Evolutionary conservation across 805 yeast genomes (phyloP).

Genomic region (Candida schatavii): DNA sequence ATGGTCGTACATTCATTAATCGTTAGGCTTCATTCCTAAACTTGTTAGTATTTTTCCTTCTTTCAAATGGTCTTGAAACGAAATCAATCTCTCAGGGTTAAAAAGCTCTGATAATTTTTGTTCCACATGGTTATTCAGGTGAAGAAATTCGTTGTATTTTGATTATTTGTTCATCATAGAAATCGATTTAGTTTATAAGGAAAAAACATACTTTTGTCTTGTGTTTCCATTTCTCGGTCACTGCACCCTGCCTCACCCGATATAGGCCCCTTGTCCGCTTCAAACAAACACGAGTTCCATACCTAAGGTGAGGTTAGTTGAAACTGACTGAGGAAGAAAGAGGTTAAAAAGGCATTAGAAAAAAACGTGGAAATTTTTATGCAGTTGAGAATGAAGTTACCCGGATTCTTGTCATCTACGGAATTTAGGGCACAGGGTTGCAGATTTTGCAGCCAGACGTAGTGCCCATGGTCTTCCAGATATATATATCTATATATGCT

Average conservation of each 20-base stretch:
- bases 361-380: no score
- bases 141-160: constrained; percentile 61
- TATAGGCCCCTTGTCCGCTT: no score
- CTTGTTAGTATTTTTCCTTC: no score
- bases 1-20: no score
- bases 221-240: no score
- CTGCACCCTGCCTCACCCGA: no score
- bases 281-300: no score
- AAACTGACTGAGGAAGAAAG: no score
- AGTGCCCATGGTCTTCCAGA: neutral
- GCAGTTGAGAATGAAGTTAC: no score
- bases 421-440: neutral
- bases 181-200: constrained; percentile 8
- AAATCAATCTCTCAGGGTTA: constrained; percentile 52
- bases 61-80: constrained; percentile 5
- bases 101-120: constrained; percentile 61
- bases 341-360: no score
- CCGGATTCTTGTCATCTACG: constrained; percentile 2
- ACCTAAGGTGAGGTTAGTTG: no score
- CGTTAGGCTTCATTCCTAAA: no score
- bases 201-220: constrained; percentile 1
- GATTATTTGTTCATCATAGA: constrained; percentile 30
- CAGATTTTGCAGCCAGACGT: constrained; percentile 2
- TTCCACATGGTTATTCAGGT: constrained; percentile 63
- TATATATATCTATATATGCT: neutral